A percentile compares a stretch with the other conserved stretches of the same genome.
phyloP scores from a whole-genome alignment of 2,329 filamentous ascomycete genomes.

The Xylariaceae sp. region DNA sequence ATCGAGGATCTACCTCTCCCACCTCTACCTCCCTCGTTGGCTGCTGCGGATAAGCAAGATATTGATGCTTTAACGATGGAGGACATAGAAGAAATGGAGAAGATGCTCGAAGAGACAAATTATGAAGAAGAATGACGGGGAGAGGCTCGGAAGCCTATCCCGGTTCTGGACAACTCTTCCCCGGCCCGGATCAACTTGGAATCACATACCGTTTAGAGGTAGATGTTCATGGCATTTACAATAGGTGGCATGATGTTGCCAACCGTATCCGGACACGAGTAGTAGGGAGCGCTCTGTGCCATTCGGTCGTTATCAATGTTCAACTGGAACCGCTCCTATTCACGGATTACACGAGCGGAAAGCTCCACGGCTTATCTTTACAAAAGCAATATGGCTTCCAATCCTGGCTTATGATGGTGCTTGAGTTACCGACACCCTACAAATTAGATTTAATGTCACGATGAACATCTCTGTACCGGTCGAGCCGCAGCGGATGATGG shows the following conservation, averaged over 20 bases:
- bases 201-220: not conserved
- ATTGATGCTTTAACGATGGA: conserved; percentile 4
- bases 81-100: conserved; percentile 14
- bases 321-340: not conserved
- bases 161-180: not conserved
- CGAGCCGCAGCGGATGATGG: conserved; percentile 1
- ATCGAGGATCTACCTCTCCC: conserved; percentile 13
- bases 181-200: not conserved
- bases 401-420: conserved; percentile 6
- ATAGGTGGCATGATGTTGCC: not conserved
- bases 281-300: not conserved
- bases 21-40: conserved; percentile 6
- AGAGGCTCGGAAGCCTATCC: not conserved
- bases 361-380: conserved; percentile 1
- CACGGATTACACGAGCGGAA: not conserved
- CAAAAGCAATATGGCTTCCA: not conserved
- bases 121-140: not conserved
- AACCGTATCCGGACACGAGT: not conserved
- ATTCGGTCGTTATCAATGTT: not conserved
- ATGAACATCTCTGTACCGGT: conserved; percentile 1
- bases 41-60: conserved; percentile 5
- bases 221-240: not conserved
- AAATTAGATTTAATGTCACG: conserved; percentile 1
- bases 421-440: not conserved
- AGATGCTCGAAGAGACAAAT: not conserved